Evolutionary conservation across 345 rosid genomes (phyloP), one percentile per base, ranked within the genome.

Genomic region (Litchi chinensis): DNA sequence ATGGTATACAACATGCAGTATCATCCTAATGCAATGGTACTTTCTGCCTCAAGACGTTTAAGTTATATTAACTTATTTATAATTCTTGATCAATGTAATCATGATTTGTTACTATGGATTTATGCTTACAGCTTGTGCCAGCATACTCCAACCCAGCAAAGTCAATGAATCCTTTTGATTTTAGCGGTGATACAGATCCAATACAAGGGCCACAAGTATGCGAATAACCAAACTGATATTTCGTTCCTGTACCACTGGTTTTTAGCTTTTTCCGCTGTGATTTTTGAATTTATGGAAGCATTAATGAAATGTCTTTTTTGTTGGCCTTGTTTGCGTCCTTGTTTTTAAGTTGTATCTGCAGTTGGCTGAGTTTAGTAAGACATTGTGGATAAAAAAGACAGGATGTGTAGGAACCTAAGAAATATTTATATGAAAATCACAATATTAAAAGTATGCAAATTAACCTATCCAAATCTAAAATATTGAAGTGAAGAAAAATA

Each of bases 151-250:
- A 52, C 71, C 67, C 81, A 7, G 71, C 83, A 78, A 90, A 81
- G 73, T 80, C 93, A 56, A 72, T 87, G 71, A 95, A 93, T 76
- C 98, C 95, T 2, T 95, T 95, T 75, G 94, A 93, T 80, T 11
- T 87, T 56, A 66, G 69, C 80, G 81, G 69, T 21, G 91, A 86
- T 70, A 77, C 81, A 77, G 37, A 70, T 79, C 76, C 82, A 76
- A 65, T 54, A 41, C 91, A 83, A 82, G 80, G 69, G 50, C 71
- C 80, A 68, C 72, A 62, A 68, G 95, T 92, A 91, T 1, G 83
- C 63, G 71, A 52, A 54, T 70, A 76, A 26, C 54, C 54, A 59
- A 68, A 62, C 28, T 70, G 22, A 73, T 67, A 10, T 76, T 24
- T 46, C 48, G 1, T 11, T 37, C 52, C 18, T n/a, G 21, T 40